Percentiles rank a stretch among this genome's conserved stretches.
These are phyloP conservation scores for Zygotorulaspora danielsina DNA, from an alignment of 805 yeast genomes.

Conservation along the genomic window DNA sequence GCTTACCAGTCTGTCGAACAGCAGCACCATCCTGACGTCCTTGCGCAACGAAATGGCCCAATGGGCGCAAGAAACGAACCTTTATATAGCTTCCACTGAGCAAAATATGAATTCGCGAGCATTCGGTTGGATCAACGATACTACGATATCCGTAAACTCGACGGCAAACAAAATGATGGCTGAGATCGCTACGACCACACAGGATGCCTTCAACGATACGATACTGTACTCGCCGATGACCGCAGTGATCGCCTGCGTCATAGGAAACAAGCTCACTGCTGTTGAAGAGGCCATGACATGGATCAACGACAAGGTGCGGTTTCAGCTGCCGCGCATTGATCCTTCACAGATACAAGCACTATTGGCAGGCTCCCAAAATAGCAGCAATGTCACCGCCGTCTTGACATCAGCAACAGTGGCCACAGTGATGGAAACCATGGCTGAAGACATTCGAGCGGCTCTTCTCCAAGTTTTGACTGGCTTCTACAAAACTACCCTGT, in stretches of 20 bases:
- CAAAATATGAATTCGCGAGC: conserved; percentile 53
- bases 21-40: conserved; percentile 10
- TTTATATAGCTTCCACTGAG: conserved; percentile 47
- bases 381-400: conserved; percentile 2
- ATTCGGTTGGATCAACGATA: conserved; percentile 59
- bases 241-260: conserved; percentile 70
- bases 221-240: conserved; percentile 59
- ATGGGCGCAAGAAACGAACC: conserved; percentile 60
- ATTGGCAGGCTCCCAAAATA: conserved; percentile 13
- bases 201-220: conserved; percentile 61
- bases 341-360: conserved; percentile 28
- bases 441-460: conserved; percentile 13
- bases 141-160: conserved; percentile 54
- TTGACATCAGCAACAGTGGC: conserved; percentile 8
- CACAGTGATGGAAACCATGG: conserved; percentile 4
- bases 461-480: conserved; percentile 8
- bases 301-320: conserved; percentile 35
- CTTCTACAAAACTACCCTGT: conserved; percentile 33
- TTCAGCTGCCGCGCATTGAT: conserved; percentile 34
- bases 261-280: conserved; percentile 65
- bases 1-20: background rate
- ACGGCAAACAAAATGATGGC: conserved; percentile 56
- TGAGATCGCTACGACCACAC: conserved; percentile 56
- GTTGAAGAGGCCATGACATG: conserved; percentile 74
- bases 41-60: conserved; percentile 35